Base-by-base conservation (phyloP, 1,139 yeast species). In the Wickerhamomyces sp. region DNA sequence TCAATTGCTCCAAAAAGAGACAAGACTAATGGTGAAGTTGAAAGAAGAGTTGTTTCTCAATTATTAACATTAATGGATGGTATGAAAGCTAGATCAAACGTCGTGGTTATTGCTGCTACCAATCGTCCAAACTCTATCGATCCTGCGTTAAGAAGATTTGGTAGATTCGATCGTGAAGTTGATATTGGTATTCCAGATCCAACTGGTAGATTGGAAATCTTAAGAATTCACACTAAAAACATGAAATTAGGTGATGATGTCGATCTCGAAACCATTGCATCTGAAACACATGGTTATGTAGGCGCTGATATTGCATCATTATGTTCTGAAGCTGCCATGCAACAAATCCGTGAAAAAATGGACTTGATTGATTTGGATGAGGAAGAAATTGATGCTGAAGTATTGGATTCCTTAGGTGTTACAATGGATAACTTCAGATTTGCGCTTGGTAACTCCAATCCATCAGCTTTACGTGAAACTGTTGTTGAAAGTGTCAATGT, bases 1-100 rank as follows among this genome's bases (percentile, higher is more conserved):
- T 90, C 97, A 13, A 94, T 92, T 60, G 98, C 99, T 41, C 98
- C 98, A 63, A 92, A 92, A 82, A 88, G 99, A 76, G 98, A 92
- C 72, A 94, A 94, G 80, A 90, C 98, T 42, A 92, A 92, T 61
- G 98, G 99, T 71, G 99, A 94, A 70, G 98, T 94, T 54, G 90
- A 83, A 65, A 83, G 98, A 71, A 85, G 99, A 73, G 98, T 92
- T 44, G 98, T 92, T 45, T 90, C 97, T 22, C 98, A 92, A 71
- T 76, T 92, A 60, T 78, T 92, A 63, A 92, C 98, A 20, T 77
- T 92, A 56, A 92, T 92, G 98, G 98, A 92, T 64, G 98, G 98
- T 74, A 92, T 92, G 98, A 92, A 92, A 71, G 96, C 97, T 18
- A 85, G 98, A 68, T 82, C 97, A 32, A 94, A 92, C 61, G 83